Evolutionary conservation across 345 rosid species (phyloP).

Genomic region (Arabis hirsuta): DNA sequence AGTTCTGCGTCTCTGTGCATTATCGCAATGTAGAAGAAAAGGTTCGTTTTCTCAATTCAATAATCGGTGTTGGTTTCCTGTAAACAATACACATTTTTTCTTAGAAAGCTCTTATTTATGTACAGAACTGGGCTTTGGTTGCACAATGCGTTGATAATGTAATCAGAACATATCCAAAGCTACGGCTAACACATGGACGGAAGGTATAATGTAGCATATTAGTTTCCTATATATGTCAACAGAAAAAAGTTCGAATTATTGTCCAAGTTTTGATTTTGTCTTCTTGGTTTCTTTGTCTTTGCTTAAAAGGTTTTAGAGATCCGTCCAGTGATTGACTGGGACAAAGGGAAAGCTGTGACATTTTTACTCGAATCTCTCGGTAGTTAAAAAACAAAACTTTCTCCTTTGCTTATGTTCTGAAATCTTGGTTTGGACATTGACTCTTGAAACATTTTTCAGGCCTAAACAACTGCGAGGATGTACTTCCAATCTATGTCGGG

Average conservation of each 20-base stretch:
- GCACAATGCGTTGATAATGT: constrained; percentile 60
- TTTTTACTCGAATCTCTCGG: constrained; percentile 96
- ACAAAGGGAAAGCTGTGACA: constrained; percentile 91
- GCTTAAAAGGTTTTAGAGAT: constrained; percentile 80
- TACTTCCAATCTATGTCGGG: constrained; percentile 94
- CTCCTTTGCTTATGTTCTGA: constrained; percentile 15
- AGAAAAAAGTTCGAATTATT: background rate
- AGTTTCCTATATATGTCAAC: background rate
- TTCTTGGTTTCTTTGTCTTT: constrained; percentile 10
- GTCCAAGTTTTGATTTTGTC: constrained; percentile 2
- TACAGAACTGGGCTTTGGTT: constrained; percentile 66
- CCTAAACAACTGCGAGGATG: constrained; percentile 67
- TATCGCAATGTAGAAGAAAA: constrained; percentile 87
- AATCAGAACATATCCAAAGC: constrained; percentile 56
- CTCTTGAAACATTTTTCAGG: constrained; percentile 47
- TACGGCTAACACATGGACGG: constrained; percentile 74
- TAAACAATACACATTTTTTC: constrained; percentile 3
- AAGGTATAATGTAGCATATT: constrained; percentile 52
- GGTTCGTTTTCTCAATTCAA: constrained; percentile 38
- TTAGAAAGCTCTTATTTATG: background rate
- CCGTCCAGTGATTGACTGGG: constrained; percentile 92
- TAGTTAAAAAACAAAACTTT: constrained; percentile 28
- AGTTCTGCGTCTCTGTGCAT: constrained; percentile 93
- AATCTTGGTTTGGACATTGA: constrained; percentile 3
- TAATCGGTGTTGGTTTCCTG: constrained; percentile 7